Conservation (phyloP, 2,329 filamentous ascomycete species). For the Talaromyces sp. region DNA sequence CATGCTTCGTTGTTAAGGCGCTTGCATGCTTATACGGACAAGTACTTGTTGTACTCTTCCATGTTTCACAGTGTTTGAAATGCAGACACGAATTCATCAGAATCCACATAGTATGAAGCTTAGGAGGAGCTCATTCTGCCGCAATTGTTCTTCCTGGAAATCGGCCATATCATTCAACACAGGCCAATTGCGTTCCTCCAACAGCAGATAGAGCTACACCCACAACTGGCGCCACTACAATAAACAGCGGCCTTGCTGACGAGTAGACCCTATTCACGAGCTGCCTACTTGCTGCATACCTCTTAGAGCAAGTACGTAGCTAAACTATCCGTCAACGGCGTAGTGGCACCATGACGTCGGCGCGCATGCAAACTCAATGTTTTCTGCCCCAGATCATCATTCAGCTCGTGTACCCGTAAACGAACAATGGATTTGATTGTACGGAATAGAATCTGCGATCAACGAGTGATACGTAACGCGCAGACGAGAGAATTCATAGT, state of each 20-base stretch:
- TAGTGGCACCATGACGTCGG: neutral
- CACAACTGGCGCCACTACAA: neutral
- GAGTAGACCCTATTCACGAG: neutral
- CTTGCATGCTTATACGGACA: neutral
- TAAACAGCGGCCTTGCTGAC: neutral
- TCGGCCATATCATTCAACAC: no score
- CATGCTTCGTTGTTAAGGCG: neutral
- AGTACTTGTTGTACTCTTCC: neutral
- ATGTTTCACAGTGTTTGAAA: neutral
- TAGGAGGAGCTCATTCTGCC: neutral
- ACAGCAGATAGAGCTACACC: no score
- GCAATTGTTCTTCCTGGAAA: neutral
- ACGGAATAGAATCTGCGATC: neutral
- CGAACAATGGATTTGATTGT: neutral
- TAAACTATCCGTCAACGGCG: neutral
- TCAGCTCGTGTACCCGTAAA: neutral
- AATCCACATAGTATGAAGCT: neutral
- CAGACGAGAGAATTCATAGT: neutral
- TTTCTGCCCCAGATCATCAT: neutral
- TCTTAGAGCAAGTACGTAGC: no score
- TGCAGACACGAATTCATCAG: neutral
- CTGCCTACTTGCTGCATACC: no score
- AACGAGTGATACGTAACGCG: neutral
- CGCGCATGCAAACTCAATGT: neutral
- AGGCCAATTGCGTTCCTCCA: no score